Conservation (phyloP, 73 alveolate species). For the Symbiodinium natans region DNA sequence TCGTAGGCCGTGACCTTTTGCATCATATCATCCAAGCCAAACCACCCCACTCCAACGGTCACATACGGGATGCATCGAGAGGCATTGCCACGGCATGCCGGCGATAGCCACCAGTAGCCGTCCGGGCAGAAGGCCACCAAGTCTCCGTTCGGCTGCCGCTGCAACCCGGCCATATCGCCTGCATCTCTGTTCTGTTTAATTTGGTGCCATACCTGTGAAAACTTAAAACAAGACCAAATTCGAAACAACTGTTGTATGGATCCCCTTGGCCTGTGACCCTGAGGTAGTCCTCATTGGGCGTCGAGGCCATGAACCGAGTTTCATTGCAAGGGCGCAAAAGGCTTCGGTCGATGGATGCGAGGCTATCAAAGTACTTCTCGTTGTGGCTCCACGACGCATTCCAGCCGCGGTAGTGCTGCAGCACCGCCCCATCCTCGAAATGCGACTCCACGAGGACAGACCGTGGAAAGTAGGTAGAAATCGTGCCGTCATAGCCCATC, state of each 20-base stretch:
- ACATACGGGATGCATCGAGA: not conserved
- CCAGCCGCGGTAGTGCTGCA: not conserved
- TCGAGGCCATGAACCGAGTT: not conserved
- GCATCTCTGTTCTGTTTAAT: too few species aligned
- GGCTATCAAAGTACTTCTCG: not conserved
- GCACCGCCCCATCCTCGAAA: not conserved
- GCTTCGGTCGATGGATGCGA: not conserved
- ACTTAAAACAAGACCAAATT: too few species aligned
- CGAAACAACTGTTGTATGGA: too few species aligned
- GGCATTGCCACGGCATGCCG: not conserved
- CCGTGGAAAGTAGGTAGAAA: not conserved
- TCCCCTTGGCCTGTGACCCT: not conserved
- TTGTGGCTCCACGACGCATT: conserved; percentile 8
- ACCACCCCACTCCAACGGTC: not conserved
- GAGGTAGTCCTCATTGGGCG: conserved; percentile 1
- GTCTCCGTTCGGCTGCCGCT: not conserved
- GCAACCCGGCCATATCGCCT: not conserved
- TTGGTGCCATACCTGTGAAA: too few species aligned
- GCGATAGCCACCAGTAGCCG: not conserved
- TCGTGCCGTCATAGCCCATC: not conserved
- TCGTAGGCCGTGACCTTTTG: not conserved
- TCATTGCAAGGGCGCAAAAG: not conserved
- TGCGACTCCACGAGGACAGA: not conserved
- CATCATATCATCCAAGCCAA: not conserved
- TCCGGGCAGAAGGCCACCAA: not conserved